phyloP scores from a whole-genome alignment of 345 rosid genomes.

The Trapa bicornis region DNA sequence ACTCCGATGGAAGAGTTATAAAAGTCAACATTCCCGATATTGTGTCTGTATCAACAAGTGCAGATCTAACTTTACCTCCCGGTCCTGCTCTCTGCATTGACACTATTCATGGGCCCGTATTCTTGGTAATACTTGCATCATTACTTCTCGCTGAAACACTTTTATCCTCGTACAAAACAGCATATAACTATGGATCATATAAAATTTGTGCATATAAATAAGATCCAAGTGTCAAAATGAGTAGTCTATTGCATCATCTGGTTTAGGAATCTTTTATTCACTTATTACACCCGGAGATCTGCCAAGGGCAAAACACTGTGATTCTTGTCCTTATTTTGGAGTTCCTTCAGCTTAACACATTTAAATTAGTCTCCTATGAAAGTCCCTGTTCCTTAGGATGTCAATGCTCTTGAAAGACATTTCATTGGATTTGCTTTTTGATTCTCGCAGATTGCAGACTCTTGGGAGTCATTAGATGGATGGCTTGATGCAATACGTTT shows the following conservation, averaged over 20 bases:
- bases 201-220: too few relatives aligned
- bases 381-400: not conserved
- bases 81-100: slow-evolving; percentile 97
- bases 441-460: slow-evolving; percentile 68
- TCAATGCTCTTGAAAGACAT: not conserved
- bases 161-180: not conserved
- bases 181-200: not conserved
- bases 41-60: slow-evolving; percentile 71
- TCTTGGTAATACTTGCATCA: slow-evolving; percentile 38
- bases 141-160: too few relatives aligned
- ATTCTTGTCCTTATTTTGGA: not conserved
- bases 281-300: too few relatives aligned
- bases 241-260: too few relatives aligned
- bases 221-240: too few relatives aligned
- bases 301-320: too few relatives aligned
- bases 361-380: not conserved
- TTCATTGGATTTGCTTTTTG: slow-evolving; percentile 7
- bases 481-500: slow-evolving; percentile 94
- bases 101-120: slow-evolving; percentile 61
- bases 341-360: not conserved
- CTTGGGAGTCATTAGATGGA: slow-evolving; percentile 91
- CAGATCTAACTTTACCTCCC: slow-evolving; percentile 90
- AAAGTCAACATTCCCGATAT: slow-evolving; percentile 67
- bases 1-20: slow-evolving; percentile 42
- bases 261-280: too few relatives aligned